Conservation (phyloP, 768 basidiomycete genomes). For the Serendipita sp. region DNA sequence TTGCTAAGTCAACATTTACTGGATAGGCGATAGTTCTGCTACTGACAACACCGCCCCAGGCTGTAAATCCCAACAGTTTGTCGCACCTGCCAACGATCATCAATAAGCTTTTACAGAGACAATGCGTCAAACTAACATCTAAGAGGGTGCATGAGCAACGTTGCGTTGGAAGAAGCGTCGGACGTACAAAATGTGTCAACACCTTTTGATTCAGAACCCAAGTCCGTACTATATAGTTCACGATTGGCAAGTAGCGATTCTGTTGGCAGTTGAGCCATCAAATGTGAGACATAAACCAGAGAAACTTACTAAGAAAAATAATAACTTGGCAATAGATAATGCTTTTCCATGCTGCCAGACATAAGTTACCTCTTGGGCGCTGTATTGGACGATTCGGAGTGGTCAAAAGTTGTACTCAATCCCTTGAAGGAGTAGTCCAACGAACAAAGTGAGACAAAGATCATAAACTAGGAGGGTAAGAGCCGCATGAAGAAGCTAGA, state of each 20-base stretch:
- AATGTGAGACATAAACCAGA: too few relatives aligned
- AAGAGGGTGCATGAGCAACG: too few relatives aligned
- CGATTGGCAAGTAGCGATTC: neutral
- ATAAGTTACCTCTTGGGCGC: neutral
- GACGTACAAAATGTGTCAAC: neutral
- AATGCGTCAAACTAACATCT: too few relatives aligned
- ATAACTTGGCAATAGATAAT: neutral
- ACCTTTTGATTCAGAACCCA: neutral
- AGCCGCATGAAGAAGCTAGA: neutral
- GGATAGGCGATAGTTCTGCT: too few relatives aligned
- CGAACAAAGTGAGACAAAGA: neutral
- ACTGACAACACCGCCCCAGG: neutral
- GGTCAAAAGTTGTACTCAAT: neutral
- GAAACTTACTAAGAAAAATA: neutral
- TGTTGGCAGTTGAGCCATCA: neutral
- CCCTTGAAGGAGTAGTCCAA: neutral
- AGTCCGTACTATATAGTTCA: neutral
- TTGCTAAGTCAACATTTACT: neutral
- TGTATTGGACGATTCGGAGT: neutral
- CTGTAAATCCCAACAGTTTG: neutral
- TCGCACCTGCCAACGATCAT: neutral
- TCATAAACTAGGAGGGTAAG: conserved; percentile 1
- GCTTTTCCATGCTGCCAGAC: neutral
- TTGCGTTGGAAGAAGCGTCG: too few relatives aligned
- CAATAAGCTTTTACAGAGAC: too few relatives aligned